Base-by-base conservation (phyloP, 225 moss, liverwort and hornwort species). In the Straminergon stramineum region DNA sequence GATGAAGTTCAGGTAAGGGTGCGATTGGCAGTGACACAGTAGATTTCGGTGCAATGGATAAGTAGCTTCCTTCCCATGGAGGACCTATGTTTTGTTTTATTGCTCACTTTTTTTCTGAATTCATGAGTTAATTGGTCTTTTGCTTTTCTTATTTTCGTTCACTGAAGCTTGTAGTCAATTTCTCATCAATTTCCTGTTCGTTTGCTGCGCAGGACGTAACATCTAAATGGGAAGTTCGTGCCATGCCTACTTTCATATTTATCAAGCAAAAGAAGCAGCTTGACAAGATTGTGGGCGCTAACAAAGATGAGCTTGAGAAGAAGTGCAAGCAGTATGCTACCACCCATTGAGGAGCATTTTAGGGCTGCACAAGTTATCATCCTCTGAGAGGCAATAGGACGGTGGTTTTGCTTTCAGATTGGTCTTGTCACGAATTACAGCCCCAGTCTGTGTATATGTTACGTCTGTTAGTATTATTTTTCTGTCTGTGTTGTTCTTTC, bases 201-300 rank as follows among this genome's bases (percentile, higher is more conserved):
- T 15, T 83, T 61, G 52, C 15, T 85, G 75, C 78, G 61, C 91
- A 94, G 91, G 92, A 93, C 56, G 74, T 98, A 24, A 95, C 97
- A 14, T 76, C 85, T 5, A 63, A 91, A 60, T 98, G 96, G 95
- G 96, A 98, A 63, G 95, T 98, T 67, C 95, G 94, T 87, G 98
- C 98, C 7, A 97, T 98, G 98, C 98, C 97, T 32, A 98, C 98
- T 13, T 98, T 98, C 91, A 80, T 95, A 52, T 98, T 96, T 76
- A 94, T 98, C 88, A 94, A 97, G 91, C 89, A 98, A 45, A 94
- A 94, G 89, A 92, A 95, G 88, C 69, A 79, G 56, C 13, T 93
- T 30, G 92, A 97, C 75, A 97, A 92, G 94, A 95, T 98, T 70
- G 96, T 98, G 34, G 98, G 98, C 39, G 96, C 97, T 35, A 92